Base-by-base conservation (phyloP, 108 stramenopile species). In the Pseudonitzschia pungens region DNA sequence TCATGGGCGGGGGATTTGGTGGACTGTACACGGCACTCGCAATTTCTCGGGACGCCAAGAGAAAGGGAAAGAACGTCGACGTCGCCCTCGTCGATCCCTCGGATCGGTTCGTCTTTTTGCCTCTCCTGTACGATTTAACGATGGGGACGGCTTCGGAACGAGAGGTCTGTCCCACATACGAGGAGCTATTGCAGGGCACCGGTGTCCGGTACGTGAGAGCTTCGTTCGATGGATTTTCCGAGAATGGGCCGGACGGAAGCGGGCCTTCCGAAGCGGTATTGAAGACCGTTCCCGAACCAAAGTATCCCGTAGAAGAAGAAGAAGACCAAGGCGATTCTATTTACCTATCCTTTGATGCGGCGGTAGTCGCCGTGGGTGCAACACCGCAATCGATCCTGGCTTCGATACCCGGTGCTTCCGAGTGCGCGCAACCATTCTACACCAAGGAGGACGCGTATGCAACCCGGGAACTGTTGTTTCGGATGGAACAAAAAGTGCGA, bases 81-180 rank as follows among this genome's bases (percentile, higher is more conserved):
- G 84, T 96, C 27, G 88, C 87, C 18, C 67, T 96, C 0, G 83
- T 96, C 31, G 93, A 94, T 66, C 84, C 84, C 68, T 85, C 87
- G 3, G 91, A 92, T 64, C 72, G 86, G 63, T 96, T 96, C 70
- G 91, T 92, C 5, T 96, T 96, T 79, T 78, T 94, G 51, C 95
- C 95, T 0, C 78, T 96, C 16, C 70, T 96, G 33, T 96, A 94
- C 69, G 95, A 96, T 76, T 74, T 93, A 40, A 89, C 89, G 48
- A 76, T 89, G 52, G 90, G 87, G 40, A 88, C 87, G 52, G 82
- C 76, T 22, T 81, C 77, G 65, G 36, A 79, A 54, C 75, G 80
- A 21, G 88, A 89, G 52, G 86, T 89, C 14, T 86, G 86, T 24
- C 88, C 88, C 6, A 83, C 86, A 12, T 87, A 75, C 68, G 44